phyloP scores from a whole-genome alignment of 495 filamentous ascomycete species.

The Immersiella caudata region DNA sequence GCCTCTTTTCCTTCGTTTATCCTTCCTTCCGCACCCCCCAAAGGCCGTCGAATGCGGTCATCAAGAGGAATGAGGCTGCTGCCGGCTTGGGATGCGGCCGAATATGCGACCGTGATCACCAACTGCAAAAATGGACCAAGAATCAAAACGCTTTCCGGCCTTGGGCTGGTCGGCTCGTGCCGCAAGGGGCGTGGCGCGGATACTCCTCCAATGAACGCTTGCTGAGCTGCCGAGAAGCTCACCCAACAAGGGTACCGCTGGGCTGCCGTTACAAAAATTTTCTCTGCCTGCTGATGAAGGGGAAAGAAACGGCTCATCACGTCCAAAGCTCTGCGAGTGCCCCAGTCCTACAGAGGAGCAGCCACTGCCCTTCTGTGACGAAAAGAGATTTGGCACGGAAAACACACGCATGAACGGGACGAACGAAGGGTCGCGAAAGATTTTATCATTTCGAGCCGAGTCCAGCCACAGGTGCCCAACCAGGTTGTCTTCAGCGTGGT shows the following conservation, averaged over 20 bases:
- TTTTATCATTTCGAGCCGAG: not conserved
- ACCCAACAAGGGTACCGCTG: not conserved
- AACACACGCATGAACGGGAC: not conserved
- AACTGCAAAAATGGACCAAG: conserved; percentile 14
- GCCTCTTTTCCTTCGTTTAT: conserved; percentile 8
- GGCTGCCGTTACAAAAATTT: not conserved
- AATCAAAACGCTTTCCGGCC: conserved; percentile 3
- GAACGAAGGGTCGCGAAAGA: not conserved
- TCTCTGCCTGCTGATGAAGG: not conserved
- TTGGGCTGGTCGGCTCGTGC: conserved; percentile 17
- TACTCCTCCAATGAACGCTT: not conserved
- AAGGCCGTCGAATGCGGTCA: conserved; percentile 2
- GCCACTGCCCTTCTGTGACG: not conserved
- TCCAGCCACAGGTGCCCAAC: not conserved
- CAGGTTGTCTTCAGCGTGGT: not conserved
- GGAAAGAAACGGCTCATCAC: not conserved
- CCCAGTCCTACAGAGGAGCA: not conserved
- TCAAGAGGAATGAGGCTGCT: conserved; percentile 24
- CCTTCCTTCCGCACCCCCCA: conserved; percentile 15
- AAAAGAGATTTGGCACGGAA: not conserved
- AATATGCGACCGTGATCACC: conserved; percentile 31
- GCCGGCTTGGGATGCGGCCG: conserved; percentile 32
- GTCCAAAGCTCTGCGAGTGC: not conserved
- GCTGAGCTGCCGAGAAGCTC: not conserved
- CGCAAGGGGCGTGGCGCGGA: not conserved